These are phyloP conservation scores for Alternaria triticimaculans DNA, from an alignment of 2,329 filamentous ascomycete species.

Conservation along the genomic window DNA sequence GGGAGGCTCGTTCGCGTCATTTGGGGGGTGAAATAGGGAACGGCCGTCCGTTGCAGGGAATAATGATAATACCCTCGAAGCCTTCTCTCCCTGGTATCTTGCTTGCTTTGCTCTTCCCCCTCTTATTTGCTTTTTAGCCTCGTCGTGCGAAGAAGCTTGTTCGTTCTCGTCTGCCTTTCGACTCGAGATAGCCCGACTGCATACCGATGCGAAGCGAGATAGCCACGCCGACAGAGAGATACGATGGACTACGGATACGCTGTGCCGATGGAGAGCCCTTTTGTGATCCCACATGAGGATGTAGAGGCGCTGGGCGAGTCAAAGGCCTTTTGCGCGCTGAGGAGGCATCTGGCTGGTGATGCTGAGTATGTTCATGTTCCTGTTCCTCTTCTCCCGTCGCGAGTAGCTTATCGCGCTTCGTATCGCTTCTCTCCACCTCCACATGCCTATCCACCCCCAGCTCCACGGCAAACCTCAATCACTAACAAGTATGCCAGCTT, in stretches of 20 bases:
- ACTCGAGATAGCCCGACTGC: not conserved
- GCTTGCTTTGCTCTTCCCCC: not conserved
- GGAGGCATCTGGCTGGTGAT: constrained; percentile 51
- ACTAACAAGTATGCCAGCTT: constrained; percentile 31
- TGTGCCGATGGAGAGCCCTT: constrained; percentile 46
- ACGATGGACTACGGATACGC: constrained; percentile 9
- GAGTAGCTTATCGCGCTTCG: constrained; percentile 6
- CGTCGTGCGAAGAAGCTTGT: not conserved
- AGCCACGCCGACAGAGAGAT: not conserved
- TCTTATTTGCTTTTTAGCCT: not conserved
- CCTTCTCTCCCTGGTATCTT: constrained; percentile 3
- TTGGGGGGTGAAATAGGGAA: constrained; percentile 27
- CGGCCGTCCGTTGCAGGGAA: constrained; percentile 5
- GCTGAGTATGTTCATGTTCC: constrained; percentile 44
- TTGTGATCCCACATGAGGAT: constrained; percentile 52
- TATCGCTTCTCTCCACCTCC: not conserved
- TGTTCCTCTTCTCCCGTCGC: constrained; percentile 4
- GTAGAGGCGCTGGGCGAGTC: constrained; percentile 48
- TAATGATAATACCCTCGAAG: not conserved
- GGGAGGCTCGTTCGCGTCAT: constrained; percentile 23
- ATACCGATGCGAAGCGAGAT: constrained; percentile 16
- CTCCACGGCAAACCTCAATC: not conserved
- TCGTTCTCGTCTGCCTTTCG: not conserved
- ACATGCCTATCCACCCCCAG: not conserved
- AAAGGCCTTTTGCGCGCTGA: constrained; percentile 53